phyloP scores from a whole-genome alignment of 371 early-diverging fungal genomes.

The Haplosporangium sp. region DNA sequence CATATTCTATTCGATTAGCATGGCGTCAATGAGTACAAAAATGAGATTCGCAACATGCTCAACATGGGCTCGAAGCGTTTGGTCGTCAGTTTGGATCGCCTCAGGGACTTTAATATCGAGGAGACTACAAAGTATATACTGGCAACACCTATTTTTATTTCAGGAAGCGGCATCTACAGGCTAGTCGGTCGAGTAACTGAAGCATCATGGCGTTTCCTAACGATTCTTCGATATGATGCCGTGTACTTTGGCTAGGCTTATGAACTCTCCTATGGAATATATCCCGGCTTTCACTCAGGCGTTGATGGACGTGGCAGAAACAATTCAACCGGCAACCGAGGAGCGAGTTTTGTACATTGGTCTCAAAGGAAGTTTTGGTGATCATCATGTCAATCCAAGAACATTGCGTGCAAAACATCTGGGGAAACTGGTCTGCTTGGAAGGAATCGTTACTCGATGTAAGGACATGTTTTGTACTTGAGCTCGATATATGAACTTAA shows the following conservation, averaged over 20 bases:
- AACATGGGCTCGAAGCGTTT: conserved; percentile 74
- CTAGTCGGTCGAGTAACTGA: too few species aligned
- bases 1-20: conserved; percentile 30
- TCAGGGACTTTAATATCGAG: conserved; percentile 81
- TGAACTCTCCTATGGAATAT: conserved; percentile 84
- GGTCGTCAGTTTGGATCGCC: conserved; percentile 89
- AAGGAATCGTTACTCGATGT: conserved; percentile 99
- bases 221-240: not conserved
- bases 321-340: conserved; percentile 53
- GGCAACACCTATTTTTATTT: conserved; percentile 15
- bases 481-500: too few species aligned
- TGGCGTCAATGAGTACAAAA: conserved; percentile 66
- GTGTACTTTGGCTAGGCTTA: conserved; percentile 59
- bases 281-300: conserved; percentile 90
- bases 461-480: conserved; percentile 28
- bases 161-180: not conserved
- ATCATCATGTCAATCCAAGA: conserved; percentile 91
- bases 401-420: conserved; percentile 86
- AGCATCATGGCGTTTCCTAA: not conserved
- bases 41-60: conserved; percentile 76
- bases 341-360: conserved; percentile 76
- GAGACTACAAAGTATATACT: conserved; percentile 70
- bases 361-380: conserved; percentile 95
- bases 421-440: conserved; percentile 94
- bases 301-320: conserved; percentile 69